Base-by-base conservation (phyloP, 225 moss, liverwort and hornwort species). In the Bryoerythrophyllum caledonicum region DNA sequence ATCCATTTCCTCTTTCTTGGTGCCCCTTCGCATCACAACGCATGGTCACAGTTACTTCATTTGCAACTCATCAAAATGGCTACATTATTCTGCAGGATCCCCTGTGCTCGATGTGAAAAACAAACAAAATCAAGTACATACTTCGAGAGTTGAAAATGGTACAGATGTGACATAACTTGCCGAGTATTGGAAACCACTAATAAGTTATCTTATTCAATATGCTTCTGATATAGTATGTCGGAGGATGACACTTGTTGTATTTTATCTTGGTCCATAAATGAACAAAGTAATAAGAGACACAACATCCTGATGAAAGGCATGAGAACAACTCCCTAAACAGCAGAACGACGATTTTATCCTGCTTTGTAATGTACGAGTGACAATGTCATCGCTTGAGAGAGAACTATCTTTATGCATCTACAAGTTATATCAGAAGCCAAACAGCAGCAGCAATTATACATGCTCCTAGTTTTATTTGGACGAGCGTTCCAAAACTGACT, bases 391-490 rank as follows among this genome's bases (percentile, higher is more conserved):
- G 38, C 56, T 19, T 38, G 25, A 56, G 38, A 56, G 38, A 38
- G 16, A 24, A 27, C 34, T 63, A 9, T 43, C 51, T 23, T 34
- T 73, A 16, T 51, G 4, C 6, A 25, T 24, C 23, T 63, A 63
- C 17, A 16, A 26, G 37, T n/a, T n/a, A n/a, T 73, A 3, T 21
- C 41, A 48, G 34, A 62, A 52, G 34, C 37, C 51, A 52, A 63
- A 35, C 19, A 52, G 25, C 53, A 24, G 52, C 53, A 63, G 25
- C 12, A 25, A 6, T 6, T 32, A 32, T 32, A 19, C 24, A 63
- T 35, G 62, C 25, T 62, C 51, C 34, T 63, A 38, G 35, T 52
- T 51, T n/a, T 63, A 53, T 74, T 51, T 52, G 24, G 37, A 63
- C 63, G 12, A 63, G 25, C 7, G 25, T 63, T 38, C 24, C 74